Conservation (phyloP, 345 rosid genomes). For the Adansonia digitata region DNA sequence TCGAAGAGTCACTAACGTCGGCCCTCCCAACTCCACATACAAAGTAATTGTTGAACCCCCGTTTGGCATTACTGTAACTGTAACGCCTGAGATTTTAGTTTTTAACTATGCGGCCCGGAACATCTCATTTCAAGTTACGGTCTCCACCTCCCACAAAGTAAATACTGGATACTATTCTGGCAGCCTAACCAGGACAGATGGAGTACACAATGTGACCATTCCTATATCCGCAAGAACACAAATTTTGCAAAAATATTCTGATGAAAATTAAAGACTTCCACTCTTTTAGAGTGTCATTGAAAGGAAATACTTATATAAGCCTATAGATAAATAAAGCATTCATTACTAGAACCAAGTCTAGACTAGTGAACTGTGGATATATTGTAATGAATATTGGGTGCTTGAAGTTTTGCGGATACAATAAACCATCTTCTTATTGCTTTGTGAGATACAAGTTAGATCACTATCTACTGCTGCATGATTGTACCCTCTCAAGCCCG, state of each 20-base stretch:
- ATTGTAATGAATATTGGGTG: background rate
- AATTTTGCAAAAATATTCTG: conserved; percentile 12
- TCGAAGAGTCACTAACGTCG: conserved; percentile 1
- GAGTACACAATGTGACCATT: conserved; percentile 28
- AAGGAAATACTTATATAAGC: too few species aligned
- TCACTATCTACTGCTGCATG: background rate
- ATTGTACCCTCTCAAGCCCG: too few species aligned
- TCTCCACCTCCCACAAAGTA: conserved; percentile 20
- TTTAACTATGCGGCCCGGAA: conserved; percentile 12
- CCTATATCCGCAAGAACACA: conserved; percentile 42
- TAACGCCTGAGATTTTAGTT: conserved; percentile 21
- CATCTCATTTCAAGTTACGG: conserved; percentile 19
- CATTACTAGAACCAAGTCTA: background rate
- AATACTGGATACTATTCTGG: conserved; percentile 39
- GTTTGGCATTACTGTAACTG: conserved; percentile 24
- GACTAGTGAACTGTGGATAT: background rate
- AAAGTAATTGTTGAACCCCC: conserved; percentile 25
- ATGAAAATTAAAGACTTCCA: background rate
- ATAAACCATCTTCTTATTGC: background rate
- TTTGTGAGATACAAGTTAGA: background rate
- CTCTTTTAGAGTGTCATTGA: too few species aligned
- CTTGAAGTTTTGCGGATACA: background rate
- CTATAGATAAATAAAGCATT: too few species aligned
- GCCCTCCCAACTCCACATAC: background rate
- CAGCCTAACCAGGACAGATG: conserved; percentile 42